A percentile compares a stretch with the other conserved stretches of the same genome.
These are phyloP conservation scores for Dunaliella sp. DNA, from an alignment of 139 green algal species.

Conservation along the genomic window DNA sequence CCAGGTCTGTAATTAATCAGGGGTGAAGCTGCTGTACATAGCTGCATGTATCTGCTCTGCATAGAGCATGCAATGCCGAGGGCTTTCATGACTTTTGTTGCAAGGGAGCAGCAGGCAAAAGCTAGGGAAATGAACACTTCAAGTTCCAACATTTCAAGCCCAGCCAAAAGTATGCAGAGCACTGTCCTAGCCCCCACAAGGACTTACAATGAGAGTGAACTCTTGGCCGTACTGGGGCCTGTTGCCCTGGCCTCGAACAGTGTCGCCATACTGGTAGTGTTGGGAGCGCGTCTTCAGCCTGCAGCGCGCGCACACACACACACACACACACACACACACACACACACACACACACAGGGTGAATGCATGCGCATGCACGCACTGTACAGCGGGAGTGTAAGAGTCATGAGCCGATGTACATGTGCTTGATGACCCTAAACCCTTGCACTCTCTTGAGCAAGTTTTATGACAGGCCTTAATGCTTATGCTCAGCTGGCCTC, in stretches of 20 bases:
- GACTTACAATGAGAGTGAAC: conserved; percentile 55
- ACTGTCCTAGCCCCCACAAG: background rate
- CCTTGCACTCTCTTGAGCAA: too few relatives aligned
- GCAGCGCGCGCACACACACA: background rate
- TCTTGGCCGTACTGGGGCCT: conserved; percentile 59
- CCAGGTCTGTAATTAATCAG: too few relatives aligned
- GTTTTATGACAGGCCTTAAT: background rate
- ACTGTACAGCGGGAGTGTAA: background rate
- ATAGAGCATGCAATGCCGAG: too few relatives aligned
- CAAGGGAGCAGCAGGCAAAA: too few relatives aligned
- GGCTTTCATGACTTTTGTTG: too few relatives aligned
- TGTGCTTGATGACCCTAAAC: too few relatives aligned
- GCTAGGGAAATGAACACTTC: too few relatives aligned
- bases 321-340: background rate
- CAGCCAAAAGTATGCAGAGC: background rate
- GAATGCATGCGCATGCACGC: background rate
- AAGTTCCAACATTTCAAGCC: background rate
- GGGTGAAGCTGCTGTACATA: too few relatives aligned
- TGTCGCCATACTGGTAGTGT: background rate
- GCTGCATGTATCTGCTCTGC: too few relatives aligned
- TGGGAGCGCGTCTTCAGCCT: too few relatives aligned
- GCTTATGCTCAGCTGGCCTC: background rate
- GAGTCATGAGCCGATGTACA: background rate
- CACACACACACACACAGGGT: background rate
- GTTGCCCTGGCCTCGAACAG: background rate